A percentile compares a stretch with the other conserved stretches of the same genome.
These are phyloP conservation scores for Malassezia cuniculi DNA, from an alignment of 1,284 basidiomycete genomes.

Conservation along the genomic window DNA sequence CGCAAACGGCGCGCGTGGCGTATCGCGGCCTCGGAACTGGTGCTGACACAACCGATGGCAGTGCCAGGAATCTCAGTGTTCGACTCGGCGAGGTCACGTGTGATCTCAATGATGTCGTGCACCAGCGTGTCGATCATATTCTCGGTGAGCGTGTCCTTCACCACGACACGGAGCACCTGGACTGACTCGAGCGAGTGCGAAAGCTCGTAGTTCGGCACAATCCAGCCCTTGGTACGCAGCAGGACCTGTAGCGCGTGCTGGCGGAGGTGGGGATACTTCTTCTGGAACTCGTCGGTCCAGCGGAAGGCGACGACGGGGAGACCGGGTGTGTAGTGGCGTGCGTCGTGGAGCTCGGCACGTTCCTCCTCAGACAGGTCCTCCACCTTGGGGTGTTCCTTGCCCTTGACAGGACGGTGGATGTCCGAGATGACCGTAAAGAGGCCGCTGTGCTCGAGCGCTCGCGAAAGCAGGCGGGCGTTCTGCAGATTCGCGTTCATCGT, in stretches of 20 bases:
- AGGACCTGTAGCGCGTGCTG: conserved; percentile 81
- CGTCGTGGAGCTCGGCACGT: conserved; percentile 31
- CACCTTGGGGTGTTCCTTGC: conserved; percentile 14
- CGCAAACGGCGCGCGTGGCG: too few species aligned
- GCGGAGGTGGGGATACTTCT: conserved; percentile 46
- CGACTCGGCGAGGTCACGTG: conserved; percentile 24
- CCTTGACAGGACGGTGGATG: conserved; percentile 45
- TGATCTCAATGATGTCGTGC: conserved; percentile 36
- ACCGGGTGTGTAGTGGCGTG: conserved; percentile 59
- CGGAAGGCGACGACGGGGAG: conserved; percentile 80
- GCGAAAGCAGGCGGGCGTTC: conserved; percentile 65
- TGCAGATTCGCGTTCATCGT: conserved; percentile 60
- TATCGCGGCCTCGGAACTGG: neutral
- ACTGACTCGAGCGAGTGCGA: conserved; percentile 24
- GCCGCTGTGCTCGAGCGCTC: conserved; percentile 68
- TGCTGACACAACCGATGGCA: too few species aligned
- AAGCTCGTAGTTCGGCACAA: conserved; percentile 42
- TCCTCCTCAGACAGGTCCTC: conserved; percentile 34
- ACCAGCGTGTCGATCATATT: conserved; percentile 38
- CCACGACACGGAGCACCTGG: conserved; percentile 41
- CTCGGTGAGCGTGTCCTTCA: conserved; percentile 34
- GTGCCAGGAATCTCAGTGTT: neutral
- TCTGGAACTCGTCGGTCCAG: conserved; percentile 57
- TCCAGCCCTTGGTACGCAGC: conserved; percentile 64
- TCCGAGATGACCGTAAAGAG: conserved; percentile 55